Percentiles rank a stretch among this genome's conserved stretches.
Evolutionary conservation across 192 early-diverging fungal species (phyloP).

Genomic region (Linnemannia zychae): DNA sequence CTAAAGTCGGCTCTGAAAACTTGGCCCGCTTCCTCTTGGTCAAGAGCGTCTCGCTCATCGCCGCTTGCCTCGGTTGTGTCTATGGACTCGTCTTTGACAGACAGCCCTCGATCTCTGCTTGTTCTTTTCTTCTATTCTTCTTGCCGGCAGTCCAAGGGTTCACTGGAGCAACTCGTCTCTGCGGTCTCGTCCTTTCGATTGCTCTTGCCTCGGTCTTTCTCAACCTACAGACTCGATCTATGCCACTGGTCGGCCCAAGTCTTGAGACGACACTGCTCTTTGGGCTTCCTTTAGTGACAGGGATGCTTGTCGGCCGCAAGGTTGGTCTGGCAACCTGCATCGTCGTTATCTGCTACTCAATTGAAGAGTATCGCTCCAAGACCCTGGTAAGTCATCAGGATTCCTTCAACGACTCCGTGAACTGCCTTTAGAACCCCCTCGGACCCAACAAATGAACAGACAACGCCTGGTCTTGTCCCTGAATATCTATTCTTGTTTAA

Average conservation of each 20-base stretch:
- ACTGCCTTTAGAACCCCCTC: not conserved
- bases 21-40: slow-evolving; percentile 35
- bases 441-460: not conserved
- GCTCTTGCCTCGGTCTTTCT: slow-evolving; percentile 22
- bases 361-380: slow-evolving; percentile 43
- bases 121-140: slow-evolving; percentile 40
- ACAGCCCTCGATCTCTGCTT: slow-evolving; percentile 24
- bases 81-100: slow-evolving; percentile 50
- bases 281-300: slow-evolving; percentile 33
- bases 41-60: slow-evolving; percentile 40
- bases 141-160: slow-evolving; percentile 49
- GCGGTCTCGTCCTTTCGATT: slow-evolving; percentile 28
- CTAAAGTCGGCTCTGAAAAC: slow-evolving; percentile 44
- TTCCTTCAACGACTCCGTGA: not conserved
- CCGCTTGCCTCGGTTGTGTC: slow-evolving; percentile 44
- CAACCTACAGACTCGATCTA: slow-evolving; percentile 30
- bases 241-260: slow-evolving; percentile 46
- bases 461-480: not conserved
- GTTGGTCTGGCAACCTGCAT: slow-evolving; percentile 36
- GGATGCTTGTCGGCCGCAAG: slow-evolving; percentile 47
- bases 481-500: not conserved
- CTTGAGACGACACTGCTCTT: slow-evolving; percentile 39
- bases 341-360: slow-evolving; percentile 37
- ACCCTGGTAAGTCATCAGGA: slow-evolving; percentile 16
- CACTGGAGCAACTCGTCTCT: slow-evolving; percentile 43